Conservation (phyloP, 2,329 filamentous ascomycete genomes). For the Xylariaceae sp. region DNA sequence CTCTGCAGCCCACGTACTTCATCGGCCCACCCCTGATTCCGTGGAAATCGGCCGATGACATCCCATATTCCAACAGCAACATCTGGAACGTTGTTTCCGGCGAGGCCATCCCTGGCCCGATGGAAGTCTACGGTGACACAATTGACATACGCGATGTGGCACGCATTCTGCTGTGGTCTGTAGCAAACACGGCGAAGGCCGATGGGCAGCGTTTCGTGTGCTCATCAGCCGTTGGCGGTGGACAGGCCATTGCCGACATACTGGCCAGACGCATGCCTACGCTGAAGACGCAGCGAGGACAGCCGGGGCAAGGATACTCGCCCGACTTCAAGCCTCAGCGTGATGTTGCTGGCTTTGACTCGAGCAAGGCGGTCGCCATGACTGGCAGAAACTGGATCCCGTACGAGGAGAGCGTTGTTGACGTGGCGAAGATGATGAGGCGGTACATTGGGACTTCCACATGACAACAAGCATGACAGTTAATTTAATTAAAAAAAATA, state of each 20-base stretch:
- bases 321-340: conserved; percentile 19
- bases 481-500: neutral
- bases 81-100: conserved; percentile 24
- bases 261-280: conserved; percentile 22
- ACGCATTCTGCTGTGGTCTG: conserved; percentile 28
- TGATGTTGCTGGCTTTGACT: conserved; percentile 23
- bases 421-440: conserved; percentile 20
- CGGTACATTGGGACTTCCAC: conserved; percentile 17
- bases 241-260: conserved; percentile 29
- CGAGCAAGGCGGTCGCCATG: conserved; percentile 27
- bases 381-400: conserved; percentile 33
- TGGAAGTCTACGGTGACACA: conserved; percentile 22
- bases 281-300: conserved; percentile 16
- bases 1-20: conserved; percentile 28
- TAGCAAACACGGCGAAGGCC: conserved; percentile 18
- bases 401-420: conserved; percentile 28
- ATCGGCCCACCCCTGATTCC: conserved; percentile 27
- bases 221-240: conserved; percentile 21
- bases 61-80: conserved; percentile 22
- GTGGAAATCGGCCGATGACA: conserved; percentile 22
- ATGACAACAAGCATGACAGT: neutral
- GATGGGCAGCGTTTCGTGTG: conserved; percentile 29
- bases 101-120: conserved; percentile 21
- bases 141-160: conserved; percentile 30
- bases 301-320: conserved; percentile 24